phyloP scores from a whole-genome alignment of 2,329 filamentous ascomycete species.

The Colletotrichum somersetense region DNA sequence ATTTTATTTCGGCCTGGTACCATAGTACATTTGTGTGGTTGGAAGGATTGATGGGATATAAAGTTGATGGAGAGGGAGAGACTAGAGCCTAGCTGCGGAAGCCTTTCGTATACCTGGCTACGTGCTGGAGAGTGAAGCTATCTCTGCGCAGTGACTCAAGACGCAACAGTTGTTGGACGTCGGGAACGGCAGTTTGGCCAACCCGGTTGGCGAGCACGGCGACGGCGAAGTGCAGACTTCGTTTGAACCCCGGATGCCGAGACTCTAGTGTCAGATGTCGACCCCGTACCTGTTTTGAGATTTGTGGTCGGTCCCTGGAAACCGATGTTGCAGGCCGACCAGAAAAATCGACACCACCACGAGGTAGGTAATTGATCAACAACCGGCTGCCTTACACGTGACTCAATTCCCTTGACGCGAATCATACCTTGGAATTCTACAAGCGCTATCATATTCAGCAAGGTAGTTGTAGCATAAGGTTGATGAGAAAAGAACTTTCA shows the following conservation, averaged over 20 bases:
- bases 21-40: too few relatives aligned
- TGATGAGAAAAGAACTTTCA: too few relatives aligned
- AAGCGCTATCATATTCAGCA: not conserved
- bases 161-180: too few relatives aligned
- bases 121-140: too few relatives aligned
- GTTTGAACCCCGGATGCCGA: constrained; percentile 4
- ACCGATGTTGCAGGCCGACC: not conserved
- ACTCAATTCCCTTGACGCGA: too few relatives aligned
- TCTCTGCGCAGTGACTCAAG: too few relatives aligned
- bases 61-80: too few relatives aligned
- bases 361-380: not conserved
- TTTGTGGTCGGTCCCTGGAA: not conserved
- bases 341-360: not conserved
- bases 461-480: too few relatives aligned
- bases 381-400: not conserved
- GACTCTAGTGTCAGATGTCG: constrained; percentile 7
- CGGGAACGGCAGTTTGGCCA: not conserved
- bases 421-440: not conserved
- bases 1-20: too few relatives aligned
- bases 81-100: too few relatives aligned
- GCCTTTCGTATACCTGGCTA: too few relatives aligned
- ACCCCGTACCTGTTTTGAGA: not conserved
- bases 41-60: too few relatives aligned
- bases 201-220: not conserved
- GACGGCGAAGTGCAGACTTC: constrained; percentile 7